Evolutionary conservation across 805 yeast genomes (phyloP), one percentile per base, ranked within the genome.

Genomic region (Zygoascus flipseniorum): DNA sequence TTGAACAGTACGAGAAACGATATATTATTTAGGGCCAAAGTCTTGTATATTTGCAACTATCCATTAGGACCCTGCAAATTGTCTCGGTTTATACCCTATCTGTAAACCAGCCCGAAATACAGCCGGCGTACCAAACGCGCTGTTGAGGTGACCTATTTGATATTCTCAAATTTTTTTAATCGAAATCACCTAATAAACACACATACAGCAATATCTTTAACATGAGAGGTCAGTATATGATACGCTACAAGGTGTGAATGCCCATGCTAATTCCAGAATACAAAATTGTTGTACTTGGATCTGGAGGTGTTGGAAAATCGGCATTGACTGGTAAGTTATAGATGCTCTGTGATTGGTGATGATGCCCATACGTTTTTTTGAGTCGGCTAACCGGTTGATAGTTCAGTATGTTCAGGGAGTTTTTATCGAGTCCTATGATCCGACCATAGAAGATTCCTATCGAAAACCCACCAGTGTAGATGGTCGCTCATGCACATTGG

Each of bases 271-370:
- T 48, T 5, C 8, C 23, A 79, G 97, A 90, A 66, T 89, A 89
- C 69, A 89, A 88, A 66, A 74, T 93, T 46, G 97, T 88, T 16
- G 93, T 92, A 18, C 74, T 92, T 54, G 99, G 99, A 56, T 95
- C 97, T 13, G 97, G 97, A 62, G 97, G 97, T 70, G 97, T 89
- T 8, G 99, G 99, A 62, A 92, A 92, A 64, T 88, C 97, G 23
- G 89, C 95, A 42, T 74, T 92, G 43, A 89, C 97, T 1, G 62
- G 61, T 58, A 56, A 19, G 61, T 47, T 6, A 5, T 41, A 20
- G 9, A 28, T 8, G 9, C 8, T 10, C 16, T 41, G n/a, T n/a
- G n/a, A n/a, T 14, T 5, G 8, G 9, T 14, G 11, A 35, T 47
- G 18, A 19, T 48, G 20, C 3, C 13, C n/a, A 14, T 13, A 48